These are phyloP conservation scores for Apophysomyces sp. DNA, from an alignment of 371 early-diverging fungal species.

Conservation along the genomic window DNA sequence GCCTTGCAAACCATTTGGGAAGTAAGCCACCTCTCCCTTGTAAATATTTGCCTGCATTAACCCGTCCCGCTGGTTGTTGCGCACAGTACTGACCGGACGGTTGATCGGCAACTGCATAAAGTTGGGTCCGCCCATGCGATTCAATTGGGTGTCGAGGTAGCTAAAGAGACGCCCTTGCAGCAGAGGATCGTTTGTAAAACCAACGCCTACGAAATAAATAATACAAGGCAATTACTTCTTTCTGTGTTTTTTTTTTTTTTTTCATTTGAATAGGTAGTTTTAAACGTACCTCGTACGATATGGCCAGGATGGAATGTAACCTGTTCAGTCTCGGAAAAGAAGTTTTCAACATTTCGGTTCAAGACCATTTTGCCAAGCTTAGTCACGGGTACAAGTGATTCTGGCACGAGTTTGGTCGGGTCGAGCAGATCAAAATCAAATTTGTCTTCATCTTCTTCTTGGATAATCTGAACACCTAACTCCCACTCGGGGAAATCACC, in stretches of 20 bases:
- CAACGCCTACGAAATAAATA: constrained; percentile 19
- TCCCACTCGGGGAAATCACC: constrained; percentile 56
- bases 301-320: constrained; percentile 40
- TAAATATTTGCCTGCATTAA: constrained; percentile 26
- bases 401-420: constrained; percentile 55
- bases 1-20: constrained; percentile 26
- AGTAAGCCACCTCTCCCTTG: constrained; percentile 32
- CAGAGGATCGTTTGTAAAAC: constrained; percentile 49
- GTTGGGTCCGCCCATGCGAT: constrained; percentile 49
- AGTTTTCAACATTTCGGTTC: constrained; percentile 55
- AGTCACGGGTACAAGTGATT: constrained; percentile 43
- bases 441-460: constrained; percentile 36
- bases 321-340: constrained; percentile 59
- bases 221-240: neutral
- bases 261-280: neutral
- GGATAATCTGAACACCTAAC: constrained; percentile 48
- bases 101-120: constrained; percentile 57
- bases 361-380: constrained; percentile 48
- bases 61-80: constrained; percentile 59
- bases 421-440: constrained; percentile 55
- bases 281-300: constrained; percentile 47
- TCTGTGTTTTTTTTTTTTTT: neutral
- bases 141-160: constrained; percentile 54
- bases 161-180: constrained; percentile 55
- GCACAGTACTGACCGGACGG: constrained; percentile 32